Base-by-base conservation (phyloP, 2,329 filamentous ascomycete species). In the Fusarium sp. region DNA sequence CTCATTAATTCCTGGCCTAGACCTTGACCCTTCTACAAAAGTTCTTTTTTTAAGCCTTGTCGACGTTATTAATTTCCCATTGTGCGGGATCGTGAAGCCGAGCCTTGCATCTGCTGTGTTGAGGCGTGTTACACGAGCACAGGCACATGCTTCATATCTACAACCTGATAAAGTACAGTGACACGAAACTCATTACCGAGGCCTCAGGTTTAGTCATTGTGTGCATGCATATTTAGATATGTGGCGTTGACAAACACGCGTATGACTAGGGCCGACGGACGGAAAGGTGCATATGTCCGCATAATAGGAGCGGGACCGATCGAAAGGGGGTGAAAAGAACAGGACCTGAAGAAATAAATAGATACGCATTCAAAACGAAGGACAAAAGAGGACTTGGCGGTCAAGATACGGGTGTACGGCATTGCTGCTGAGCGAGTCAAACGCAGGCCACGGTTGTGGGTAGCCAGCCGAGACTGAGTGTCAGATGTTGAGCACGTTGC, bases 391-490 rank as follows among this genome's bases (percentile, higher is more conserved):
- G 21, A 57, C 20, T 55, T 62, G 64, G 60, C 68, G 68, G 68
- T 66, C 68, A 69, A 28, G 12, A 34, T 51, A 37, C 12, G 53
- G 21, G 23, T 49, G 30, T 65, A 57, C 67, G 27, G 47, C 62
- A 28, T 48, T 46, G 27, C 61, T 61, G 67, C 66, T 63, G 60
- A 34, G 27, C 66, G 61, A 68, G 61, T 64, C 57, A 56, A 37
- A 61, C 46, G 41, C 21, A 62, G 48, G 55, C 50, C 55, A 20
- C 51, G 46, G 67, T 18, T 43, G 57, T 71, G 57, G 60, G 56
- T 63, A 48, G 47, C 46, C 53, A 75, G 46, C 72, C 69, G 71
- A 74, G 72, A 74, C 61, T 41, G 54, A 53, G 47, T 72, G 68
- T 69, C 28, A 58, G 60, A 71, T 68, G 37, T 56, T 63, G 56